Percentiles rank a stretch among this genome's conserved stretches.
phyloP scores from a whole-genome alignment of 495 filamentous ascomycete genomes.

The Hyaloscypha bicolor region DNA sequence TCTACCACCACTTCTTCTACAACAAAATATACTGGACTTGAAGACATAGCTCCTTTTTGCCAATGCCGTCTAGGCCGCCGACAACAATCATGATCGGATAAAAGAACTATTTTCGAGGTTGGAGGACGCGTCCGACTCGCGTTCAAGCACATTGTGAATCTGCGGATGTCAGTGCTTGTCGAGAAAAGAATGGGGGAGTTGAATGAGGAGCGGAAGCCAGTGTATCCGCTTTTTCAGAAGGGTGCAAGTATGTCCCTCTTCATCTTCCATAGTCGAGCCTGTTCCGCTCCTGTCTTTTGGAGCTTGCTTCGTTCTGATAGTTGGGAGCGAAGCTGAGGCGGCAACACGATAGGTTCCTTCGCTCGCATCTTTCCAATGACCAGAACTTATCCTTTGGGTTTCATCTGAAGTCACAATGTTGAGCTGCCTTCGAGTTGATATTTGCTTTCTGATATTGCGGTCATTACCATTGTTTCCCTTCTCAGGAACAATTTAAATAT shows the following conservation, averaged over 20 bases:
- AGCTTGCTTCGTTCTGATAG: too few species aligned
- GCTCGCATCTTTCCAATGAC: too few species aligned
- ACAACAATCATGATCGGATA: not conserved
- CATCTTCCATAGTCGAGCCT: not conserved
- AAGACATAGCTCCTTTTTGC: not conserved
- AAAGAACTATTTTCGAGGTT: not conserved
- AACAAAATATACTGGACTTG: not conserved
- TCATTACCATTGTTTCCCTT: too few species aligned
- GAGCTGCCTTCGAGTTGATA: not conserved
- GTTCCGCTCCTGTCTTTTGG: not conserved
- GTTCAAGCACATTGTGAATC: conserved; percentile 8
- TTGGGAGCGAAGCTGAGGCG: too few species aligned
- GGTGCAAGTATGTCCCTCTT: conserved; percentile 26
- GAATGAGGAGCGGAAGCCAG: conserved; percentile 25
- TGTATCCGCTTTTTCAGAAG: conserved; percentile 33
- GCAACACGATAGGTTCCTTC: too few species aligned
- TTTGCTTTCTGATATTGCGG: not conserved
- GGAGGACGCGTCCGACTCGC: conserved; percentile 20
- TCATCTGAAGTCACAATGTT: too few species aligned
- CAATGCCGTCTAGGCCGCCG: not conserved
- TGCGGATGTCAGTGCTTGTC: conserved; percentile 30
- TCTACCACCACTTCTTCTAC: not conserved
- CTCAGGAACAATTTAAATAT: too few species aligned
- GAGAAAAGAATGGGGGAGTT: conserved; percentile 30
- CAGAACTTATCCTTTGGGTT: too few species aligned